Evolutionary conservation across 169 alveolate species (phyloP).

Genomic region (Hepatocystis sp.): DNA sequence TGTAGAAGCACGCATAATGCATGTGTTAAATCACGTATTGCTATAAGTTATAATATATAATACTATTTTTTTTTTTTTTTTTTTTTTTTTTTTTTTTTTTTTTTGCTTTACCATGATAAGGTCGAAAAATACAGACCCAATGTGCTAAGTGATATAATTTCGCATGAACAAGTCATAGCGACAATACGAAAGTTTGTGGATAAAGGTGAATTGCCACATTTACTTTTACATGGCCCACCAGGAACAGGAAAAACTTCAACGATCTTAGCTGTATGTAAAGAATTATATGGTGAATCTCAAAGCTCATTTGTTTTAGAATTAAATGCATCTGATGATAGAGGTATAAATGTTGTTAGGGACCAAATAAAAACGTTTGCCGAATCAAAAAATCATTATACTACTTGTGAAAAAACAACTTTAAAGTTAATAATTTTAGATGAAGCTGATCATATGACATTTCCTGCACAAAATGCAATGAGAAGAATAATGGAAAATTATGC

Average conservation of each 20-base stretch:
- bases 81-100: conserved; percentile 10
- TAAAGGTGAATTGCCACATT: conserved; percentile 96
- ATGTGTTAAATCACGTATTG: too few species aligned
- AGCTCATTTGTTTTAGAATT: conserved; percentile 92
- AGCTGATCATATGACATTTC: conserved; percentile 98
- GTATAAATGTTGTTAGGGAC: conserved; percentile 97
- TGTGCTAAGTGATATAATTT: conserved; percentile 93
- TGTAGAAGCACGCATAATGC: too few species aligned
- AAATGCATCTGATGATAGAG: conserved; percentile 99
- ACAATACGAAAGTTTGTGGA: conserved; percentile 93
- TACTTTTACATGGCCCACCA: conserved; percentile 98
- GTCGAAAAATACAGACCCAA: conserved; percentile 98
- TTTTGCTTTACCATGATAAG: conserved; percentile 80
- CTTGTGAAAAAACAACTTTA: conserved; percentile 78
- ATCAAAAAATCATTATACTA: conserved; percentile 83
- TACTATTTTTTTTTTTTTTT: conserved; percentile 9
- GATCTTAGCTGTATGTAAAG: conserved; percentile 94
- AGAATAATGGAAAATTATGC: conserved; percentile 98
- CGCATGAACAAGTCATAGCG: conserved; percentile 95
- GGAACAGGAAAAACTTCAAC: conserved; percentile 97
- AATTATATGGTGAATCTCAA: conserved; percentile 91
- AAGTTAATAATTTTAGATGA: conserved; percentile 97
- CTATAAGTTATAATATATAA: too few species aligned
- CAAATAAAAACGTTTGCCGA: conserved; percentile 95
- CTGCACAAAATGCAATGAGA: conserved; percentile 98